Base-by-base conservation (phyloP, 495 filamentous ascomycete genomes). In the Penicillium lagena region DNA sequence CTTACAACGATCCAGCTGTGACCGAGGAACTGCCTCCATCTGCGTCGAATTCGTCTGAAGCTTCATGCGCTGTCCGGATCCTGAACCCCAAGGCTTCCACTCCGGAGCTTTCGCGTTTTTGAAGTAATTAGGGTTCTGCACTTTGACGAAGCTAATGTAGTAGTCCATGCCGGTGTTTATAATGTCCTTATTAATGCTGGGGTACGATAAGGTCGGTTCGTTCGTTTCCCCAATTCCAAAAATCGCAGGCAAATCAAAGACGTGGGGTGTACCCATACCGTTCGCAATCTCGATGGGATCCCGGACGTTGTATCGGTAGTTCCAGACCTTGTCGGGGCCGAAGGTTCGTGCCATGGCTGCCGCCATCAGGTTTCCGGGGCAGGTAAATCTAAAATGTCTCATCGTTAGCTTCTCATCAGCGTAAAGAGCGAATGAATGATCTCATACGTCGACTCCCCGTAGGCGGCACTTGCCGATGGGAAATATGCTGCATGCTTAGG, bases 191-290 rank as follows among this genome's bases (percentile, higher is more conserved):
- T 83, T 80, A 10, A 45, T 43, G 9, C 31, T 52, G 22, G 49
- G 60, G 29, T 50, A 64, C 4, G 50, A 53, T 6, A 60, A 37
- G 5, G 51, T 54, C 22, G 39, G 36, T 38, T 28, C 37, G 27
- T 39, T 63, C 9, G 69, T 63, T 12, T 55, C 44, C 4, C 50
- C 53, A 1, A 51, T 17, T 0, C 64, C 66, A 59, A 78, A 86
- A 7, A 87, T 76, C 0, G 82, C 80, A n/a, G 60, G 28, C 67
- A 47, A 72, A 54, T 87, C 83, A 0, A 77, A 68, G 0, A 75
- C 77, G 52, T 89, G 83, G 1, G 80, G 76, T 1, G 83, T 81
- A 6, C 84, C 84, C 9, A 75, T 43, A 2, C 84, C 83, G n/a
- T 64, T 36, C 0, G 60, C 61, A 7, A 68, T 56, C 22, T 76